These are phyloP conservation scores for Somion occarium DNA, from an alignment of 1,284 basidiomycete genomes.

Conservation along the genomic window DNA sequence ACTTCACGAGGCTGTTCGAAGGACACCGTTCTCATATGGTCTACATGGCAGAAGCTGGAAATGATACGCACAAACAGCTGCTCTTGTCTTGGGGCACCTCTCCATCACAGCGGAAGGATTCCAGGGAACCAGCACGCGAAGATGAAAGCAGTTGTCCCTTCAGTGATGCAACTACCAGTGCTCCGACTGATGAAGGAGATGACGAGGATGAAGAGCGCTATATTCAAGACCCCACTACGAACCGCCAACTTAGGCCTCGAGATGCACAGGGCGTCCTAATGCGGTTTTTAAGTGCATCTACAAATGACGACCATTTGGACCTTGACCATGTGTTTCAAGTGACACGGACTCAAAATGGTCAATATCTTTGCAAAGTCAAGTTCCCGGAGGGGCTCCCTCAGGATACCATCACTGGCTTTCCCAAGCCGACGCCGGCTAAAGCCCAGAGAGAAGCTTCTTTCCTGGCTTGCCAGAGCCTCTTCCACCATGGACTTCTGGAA, in stretches of 20 bases:
- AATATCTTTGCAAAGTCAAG: slow-evolving; percentile 2
- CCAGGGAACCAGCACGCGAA: no score
- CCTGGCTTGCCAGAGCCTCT: slow-evolving; percentile 47
- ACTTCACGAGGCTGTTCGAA: slow-evolving; percentile 33
- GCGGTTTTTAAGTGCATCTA: neutral
- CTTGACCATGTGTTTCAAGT: neutral
- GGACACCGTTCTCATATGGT: slow-evolving; percentile 32
- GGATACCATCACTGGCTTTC: slow-evolving; percentile 16
- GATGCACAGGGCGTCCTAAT: slow-evolving; percentile 1
- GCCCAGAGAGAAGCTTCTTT: slow-evolving; percentile 44
- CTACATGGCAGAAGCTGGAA: slow-evolving; percentile 51
- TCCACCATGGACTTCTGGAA: slow-evolving; percentile 45
- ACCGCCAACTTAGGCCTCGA: slow-evolving; percentile 5
- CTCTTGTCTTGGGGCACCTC: no score
- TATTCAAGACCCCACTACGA: slow-evolving; percentile 9
- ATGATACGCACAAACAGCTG: neutral
- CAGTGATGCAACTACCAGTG: no score
- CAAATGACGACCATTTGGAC: neutral
- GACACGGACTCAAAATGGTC: neutral
- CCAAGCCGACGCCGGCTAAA: slow-evolving; percentile 32
- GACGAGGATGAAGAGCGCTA: neutral
- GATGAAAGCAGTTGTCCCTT: neutral
- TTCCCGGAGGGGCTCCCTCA: neutral
- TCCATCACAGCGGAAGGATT: no score
- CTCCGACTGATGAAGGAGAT: neutral